Evolutionary conservation across 2,329 filamentous ascomycete species (phyloP).

Genomic region (Alternaria dauci): DNA sequence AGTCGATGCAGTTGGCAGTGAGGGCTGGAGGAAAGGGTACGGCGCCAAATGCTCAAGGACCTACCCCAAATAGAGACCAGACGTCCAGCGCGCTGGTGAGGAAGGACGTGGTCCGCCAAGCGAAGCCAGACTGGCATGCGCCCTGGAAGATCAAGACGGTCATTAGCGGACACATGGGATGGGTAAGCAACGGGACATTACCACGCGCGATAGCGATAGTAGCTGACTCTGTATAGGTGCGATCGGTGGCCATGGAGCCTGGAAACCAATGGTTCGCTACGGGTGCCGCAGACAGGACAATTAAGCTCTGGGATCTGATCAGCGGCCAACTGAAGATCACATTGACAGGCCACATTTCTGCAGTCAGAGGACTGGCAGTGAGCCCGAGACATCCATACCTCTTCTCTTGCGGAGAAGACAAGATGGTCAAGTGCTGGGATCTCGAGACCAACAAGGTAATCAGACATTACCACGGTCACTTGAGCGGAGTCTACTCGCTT

Average conservation of each 20-base stretch:
- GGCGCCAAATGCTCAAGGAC: slow-evolving; percentile 65
- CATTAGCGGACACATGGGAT: slow-evolving; percentile 93
- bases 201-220: background rate
- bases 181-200: slow-evolving; percentile 66
- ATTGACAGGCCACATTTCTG: slow-evolving; percentile 43
- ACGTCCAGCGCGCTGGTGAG: slow-evolving; percentile 67
- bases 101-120: slow-evolving; percentile 69
- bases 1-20: slow-evolving; percentile 67
- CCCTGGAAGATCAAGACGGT: slow-evolving; percentile 99
- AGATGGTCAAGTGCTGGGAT: slow-evolving; percentile 99
- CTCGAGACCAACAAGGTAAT: slow-evolving; percentile 97
- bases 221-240: slow-evolving; percentile 72
- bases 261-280: slow-evolving; percentile 98
- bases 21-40: slow-evolving; percentile 57
- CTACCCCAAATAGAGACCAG: slow-evolving; percentile 60
- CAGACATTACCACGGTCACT: slow-evolving; percentile 89
- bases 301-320: slow-evolving; percentile 98
- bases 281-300: slow-evolving; percentile 85
- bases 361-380: slow-evolving; percentile 75
- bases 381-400: slow-evolving; percentile 94
- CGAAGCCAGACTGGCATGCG: slow-evolving; percentile 92
- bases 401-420: slow-evolving; percentile 97
- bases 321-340: slow-evolving; percentile 64
- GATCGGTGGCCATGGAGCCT: slow-evolving; percentile 78
- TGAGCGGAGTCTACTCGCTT: slow-evolving; percentile 94